Conservation (phyloP, 768 basidiomycete genomes). For the Amanita fuliginea region DNA sequence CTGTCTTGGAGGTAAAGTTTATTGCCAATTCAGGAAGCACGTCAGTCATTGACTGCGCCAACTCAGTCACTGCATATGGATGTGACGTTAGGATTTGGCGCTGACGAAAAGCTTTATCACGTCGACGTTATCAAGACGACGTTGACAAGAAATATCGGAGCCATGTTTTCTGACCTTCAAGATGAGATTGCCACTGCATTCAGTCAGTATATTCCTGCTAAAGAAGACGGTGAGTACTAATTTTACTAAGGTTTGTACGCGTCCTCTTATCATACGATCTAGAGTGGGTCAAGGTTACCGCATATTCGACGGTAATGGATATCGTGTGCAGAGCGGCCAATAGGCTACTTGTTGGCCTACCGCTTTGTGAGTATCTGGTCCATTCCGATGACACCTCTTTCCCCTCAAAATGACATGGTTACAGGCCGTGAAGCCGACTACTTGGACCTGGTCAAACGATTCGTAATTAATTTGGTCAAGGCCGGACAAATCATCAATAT, state of each 20-base stretch:
- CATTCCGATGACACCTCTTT: background rate
- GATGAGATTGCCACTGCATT: constrained; percentile 15
- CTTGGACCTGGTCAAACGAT: constrained; percentile 9
- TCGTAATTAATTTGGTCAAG: constrained; percentile 9
- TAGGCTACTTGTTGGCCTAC: constrained; percentile 16
- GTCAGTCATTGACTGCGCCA: too few species aligned
- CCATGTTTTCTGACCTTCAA: constrained; percentile 15
- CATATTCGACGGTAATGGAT: constrained; percentile 10
- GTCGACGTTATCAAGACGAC: constrained; percentile 15
- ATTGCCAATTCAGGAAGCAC: too few species aligned
- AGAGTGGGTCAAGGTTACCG: background rate
- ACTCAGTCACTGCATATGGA: constrained; percentile 20
- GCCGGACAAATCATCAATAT: constrained; percentile 13
- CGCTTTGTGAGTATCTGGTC: constrained; percentile 12
- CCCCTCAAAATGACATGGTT: background rate
- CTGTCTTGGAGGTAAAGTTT: constrained; percentile 18
- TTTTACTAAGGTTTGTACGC: too few species aligned
- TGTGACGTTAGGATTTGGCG: constrained; percentile 20
- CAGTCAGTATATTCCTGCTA: constrained; percentile 9
- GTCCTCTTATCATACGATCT: background rate
- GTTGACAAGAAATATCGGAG: constrained; percentile 17
- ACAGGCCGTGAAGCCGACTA: constrained; percentile 15
- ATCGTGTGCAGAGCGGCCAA: constrained; percentile 14
- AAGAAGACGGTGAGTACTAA: background rate
- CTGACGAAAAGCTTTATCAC: constrained; percentile 13